These are phyloP conservation scores for Austroboletus rostrupii DNA, from an alignment of 1,284 basidiomycete species.

Conservation along the genomic window DNA sequence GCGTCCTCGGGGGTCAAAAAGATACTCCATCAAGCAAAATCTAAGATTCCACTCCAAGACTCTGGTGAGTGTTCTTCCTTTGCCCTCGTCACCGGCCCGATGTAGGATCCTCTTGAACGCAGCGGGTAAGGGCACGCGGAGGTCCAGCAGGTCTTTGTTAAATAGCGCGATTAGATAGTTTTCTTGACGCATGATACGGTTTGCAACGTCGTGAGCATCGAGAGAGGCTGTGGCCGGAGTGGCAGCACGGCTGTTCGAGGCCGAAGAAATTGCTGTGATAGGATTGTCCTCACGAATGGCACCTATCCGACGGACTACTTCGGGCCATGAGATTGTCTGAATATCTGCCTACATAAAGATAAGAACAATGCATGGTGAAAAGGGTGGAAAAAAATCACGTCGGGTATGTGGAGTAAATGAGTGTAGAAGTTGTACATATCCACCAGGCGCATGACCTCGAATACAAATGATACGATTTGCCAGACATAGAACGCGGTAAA, in stretches of 20 bases:
- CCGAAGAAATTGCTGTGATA: constrained; percentile 77
- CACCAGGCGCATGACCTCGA: constrained; percentile 70
- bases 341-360: constrained; percentile 74
- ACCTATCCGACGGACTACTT: constrained; percentile 86
- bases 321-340: constrained; percentile 95
- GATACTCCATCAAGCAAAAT: constrained; percentile 91
- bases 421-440: constrained; percentile 95
- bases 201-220: constrained; percentile 95
- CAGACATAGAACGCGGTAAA: constrained; percentile 81
- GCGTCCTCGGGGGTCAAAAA: constrained; percentile 85
- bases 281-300: constrained; percentile 89
- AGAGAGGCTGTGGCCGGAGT: constrained; percentile 64
- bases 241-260: constrained; percentile 43
- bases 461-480: constrained; percentile 63
- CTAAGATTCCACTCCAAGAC: constrained; percentile 95
- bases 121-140: constrained; percentile 75
- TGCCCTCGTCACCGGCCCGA: constrained; percentile 48
- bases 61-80: constrained; percentile 77
- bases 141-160: constrained; percentile 92
- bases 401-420: constrained; percentile 71
- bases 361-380: constrained; percentile 10
- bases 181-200: constrained; percentile 95
- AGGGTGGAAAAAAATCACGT: constrained; percentile 50
- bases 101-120: constrained; percentile 47
- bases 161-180: constrained; percentile 98